Evolutionary conservation across 2,329 filamentous ascomycete genomes (phyloP).

Genomic region (Calonectria pauciramosa): DNA sequence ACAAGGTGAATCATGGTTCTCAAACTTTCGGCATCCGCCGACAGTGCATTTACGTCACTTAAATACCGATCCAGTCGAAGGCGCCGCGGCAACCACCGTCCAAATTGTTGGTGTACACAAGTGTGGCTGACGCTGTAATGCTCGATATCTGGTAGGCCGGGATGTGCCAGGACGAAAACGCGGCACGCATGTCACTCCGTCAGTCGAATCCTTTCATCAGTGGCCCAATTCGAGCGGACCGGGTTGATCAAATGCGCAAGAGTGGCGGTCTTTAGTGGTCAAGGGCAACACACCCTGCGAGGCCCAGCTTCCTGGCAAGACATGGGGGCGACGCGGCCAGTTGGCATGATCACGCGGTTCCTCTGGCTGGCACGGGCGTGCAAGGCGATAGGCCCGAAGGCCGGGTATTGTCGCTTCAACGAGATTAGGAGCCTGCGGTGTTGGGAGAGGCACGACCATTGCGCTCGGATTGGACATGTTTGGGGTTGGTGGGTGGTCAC

Average conservation of each 20-base stretch:
- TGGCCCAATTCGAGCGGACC: conserved; percentile 16
- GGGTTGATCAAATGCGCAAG: neutral
- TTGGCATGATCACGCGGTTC: conserved; percentile 23
- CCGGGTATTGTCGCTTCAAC: conserved; percentile 10
- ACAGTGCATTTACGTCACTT: neutral
- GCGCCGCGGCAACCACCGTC: neutral
- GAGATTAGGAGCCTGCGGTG: neutral
- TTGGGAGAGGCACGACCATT: neutral
- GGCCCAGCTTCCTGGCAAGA: conserved; percentile 1
- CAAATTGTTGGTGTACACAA: neutral
- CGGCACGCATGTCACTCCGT: neutral
- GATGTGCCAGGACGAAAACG: neutral
- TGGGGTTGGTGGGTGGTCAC: neutral
- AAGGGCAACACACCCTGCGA: neutral
- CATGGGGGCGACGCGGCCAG: conserved; percentile 18
- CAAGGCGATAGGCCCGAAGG: conserved; percentile 1
- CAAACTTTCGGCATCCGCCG: neutral
- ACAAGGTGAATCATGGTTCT: neutral
- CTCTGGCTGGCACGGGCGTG: neutral
- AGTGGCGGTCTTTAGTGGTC: neutral
- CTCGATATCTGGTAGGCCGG: neutral
- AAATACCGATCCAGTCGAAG: neutral
- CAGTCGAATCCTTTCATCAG: neutral
- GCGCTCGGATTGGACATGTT: neutral
- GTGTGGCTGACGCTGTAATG: neutral